Evolutionary conservation across 1,284 basidiomycete species (phyloP), one percentile per base, ranked within the genome.

Genomic region (Microbotryum saponariae): DNA sequence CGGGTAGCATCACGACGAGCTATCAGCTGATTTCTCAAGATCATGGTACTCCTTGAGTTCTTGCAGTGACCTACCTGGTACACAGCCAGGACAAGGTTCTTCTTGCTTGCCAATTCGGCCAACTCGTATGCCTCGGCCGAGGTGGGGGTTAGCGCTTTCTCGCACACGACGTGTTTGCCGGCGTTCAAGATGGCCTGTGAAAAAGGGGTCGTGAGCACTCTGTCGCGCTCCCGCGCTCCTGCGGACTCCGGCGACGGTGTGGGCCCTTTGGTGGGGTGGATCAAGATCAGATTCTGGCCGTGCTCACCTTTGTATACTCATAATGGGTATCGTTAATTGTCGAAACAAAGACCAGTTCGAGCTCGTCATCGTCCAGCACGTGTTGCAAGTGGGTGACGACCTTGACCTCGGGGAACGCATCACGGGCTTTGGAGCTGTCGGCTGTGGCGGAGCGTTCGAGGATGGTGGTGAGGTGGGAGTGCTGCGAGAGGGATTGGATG

Each of bases 311-410:
- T 16, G 76, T 72, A 57, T 74, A 84, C 7, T 78, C 74, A 73
- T 84, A 89, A 75, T 92, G 90, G 0, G 89, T 90, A 53, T 85
- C 79, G 72, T 86, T 91, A 1, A 89, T 88, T 0, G 88, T 90
- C 47, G 81, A 83, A 54, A 92, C 78, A 61, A 91, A 82, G 29
- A 81, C 78, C 54, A 77, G 68, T 51, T 79, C 76, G 29, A 80
- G 76, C 33, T 77, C 75, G 1, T 59, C 50, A 67, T 79, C 59
- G 12, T 51, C 52, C 25, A 70, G 55, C 33, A 59, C 67, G 33
- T 62, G 33, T 2, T 64, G 62, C 46, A 68, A 51, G 21, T 62
- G 57, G 47, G 57, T 66, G 54, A 68, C 67, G 33, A 68, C 65
- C 18, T 61, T 59, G 48, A 64, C 54, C 12, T 14, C n/a, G 10